phyloP scores from a whole-genome alignment of 2,329 filamentous ascomycete genomes.

The Botrytis cinerea region DNA sequence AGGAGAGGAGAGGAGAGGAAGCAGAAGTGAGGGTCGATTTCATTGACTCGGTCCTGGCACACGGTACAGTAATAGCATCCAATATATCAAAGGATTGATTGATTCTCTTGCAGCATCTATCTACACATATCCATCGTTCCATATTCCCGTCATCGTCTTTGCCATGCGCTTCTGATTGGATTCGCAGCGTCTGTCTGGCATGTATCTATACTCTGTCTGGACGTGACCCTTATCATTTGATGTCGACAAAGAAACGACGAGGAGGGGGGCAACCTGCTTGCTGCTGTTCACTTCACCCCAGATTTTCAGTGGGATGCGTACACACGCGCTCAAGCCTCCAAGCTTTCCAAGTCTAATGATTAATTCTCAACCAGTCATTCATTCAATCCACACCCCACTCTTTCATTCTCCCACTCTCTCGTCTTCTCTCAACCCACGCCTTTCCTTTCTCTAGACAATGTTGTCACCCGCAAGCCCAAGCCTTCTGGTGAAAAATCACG shows the following conservation, averaged over 20 bases:
- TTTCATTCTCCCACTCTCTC: neutral
- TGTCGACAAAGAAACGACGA: neutral
- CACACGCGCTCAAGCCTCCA: constrained; percentile 6
- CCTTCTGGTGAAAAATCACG: neutral
- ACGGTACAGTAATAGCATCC: neutral
- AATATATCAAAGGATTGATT: neutral
- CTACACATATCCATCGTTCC: neutral
- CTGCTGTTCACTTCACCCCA: neutral
- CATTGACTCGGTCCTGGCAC: neutral
- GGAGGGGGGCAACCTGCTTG: neutral
- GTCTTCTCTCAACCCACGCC: neutral
- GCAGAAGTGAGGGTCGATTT: too few species aligned
- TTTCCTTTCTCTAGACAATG: neutral
- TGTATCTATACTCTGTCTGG: neutral
- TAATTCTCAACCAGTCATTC: neutral
- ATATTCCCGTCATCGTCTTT: neutral
- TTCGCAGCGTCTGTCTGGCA: neutral
- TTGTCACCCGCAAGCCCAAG: neutral
- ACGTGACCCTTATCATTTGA: neutral
- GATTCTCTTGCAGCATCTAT: neutral
- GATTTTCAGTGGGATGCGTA: neutral
- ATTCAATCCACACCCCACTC: neutral
- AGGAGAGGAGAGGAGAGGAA: neutral
- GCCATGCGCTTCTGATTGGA: neutral
- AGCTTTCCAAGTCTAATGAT: neutral